These are phyloP conservation scores for Hordeum pubiflorum DNA, from an alignment of 202 grass and related monocot genomes.

Conservation along the genomic window DNA sequence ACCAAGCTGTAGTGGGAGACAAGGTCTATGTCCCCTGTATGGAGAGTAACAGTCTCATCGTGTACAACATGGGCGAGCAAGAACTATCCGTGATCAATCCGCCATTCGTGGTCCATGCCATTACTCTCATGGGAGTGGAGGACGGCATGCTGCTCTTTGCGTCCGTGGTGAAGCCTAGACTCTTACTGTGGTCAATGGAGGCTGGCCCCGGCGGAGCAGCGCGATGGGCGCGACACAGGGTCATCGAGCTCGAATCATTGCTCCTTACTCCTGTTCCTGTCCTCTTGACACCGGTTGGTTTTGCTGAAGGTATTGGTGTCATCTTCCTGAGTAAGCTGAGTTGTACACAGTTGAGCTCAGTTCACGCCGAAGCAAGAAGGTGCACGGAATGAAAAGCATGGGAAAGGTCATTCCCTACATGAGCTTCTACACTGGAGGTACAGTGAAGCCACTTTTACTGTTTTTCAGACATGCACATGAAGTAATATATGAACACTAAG, in stretches of 20 bases:
- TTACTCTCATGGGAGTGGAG: not conserved
- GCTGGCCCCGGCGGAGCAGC: not conserved
- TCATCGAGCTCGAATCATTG: not conserved
- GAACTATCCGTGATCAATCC: not conserved
- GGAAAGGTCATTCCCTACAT: not conserved
- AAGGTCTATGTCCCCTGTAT: not conserved
- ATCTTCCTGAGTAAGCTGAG: not conserved
- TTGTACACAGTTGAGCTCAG: not conserved
- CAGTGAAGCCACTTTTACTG: not conserved
- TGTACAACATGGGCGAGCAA: not conserved
- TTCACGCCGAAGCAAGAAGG: not conserved
- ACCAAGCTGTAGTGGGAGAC: not conserved
- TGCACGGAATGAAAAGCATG: not conserved
- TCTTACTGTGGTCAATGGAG: not conserved
- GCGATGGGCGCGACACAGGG: not conserved
- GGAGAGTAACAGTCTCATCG: not conserved
- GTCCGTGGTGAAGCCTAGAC: not conserved
- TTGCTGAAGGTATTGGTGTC: not conserved
- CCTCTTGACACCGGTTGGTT: not conserved
- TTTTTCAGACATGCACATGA: not conserved
- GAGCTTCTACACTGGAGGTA: not conserved
- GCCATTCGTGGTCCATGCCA: not conserved
- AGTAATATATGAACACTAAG: not conserved
- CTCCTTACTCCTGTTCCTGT: not conserved
- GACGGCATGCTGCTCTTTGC: not conserved